Base-by-base conservation (phyloP, 2,329 filamentous ascomycete species). In the Mariannaea elegans region DNA sequence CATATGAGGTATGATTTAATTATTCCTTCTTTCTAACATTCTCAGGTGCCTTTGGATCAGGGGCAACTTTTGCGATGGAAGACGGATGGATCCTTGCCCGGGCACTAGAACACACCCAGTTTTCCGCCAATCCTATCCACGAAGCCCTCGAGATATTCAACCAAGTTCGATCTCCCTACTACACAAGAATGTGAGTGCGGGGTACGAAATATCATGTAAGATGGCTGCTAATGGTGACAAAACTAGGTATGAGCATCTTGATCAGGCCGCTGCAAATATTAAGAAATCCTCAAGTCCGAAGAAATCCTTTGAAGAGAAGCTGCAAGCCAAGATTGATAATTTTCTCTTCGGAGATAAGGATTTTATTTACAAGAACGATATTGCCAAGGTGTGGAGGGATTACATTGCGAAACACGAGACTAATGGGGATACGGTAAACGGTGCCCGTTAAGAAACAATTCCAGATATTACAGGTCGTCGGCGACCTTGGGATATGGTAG, bases 311-410 rank as follows among this genome's bases (percentile, higher is more conserved):
- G 50, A 53, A 8, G 19, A 53, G 13, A 18, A 10, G 10, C 16
- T 53, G 6, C 29, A 53, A n/a, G 18, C 9, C 7, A 53, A 53
- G 29, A 53, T 53, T 36, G 50, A 53, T 9, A 10, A 16, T 16
- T 53, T 53, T 13, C 50, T 53, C 4, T 53, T 45, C 10, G 50
- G 50, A 3, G 50, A 53, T 14, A 53, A 53, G 9, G 50, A 53
- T 3, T 53, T 53, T 10, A 53, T 53, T 21, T 53, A 53, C 19
- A 53, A 53, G 50, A 53, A 53, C 24, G 50, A 53, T 24, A 53
- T 53, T 36, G 50, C 39, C 16, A 45, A 53, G 24, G 50, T 53
- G 14, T 53, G 39, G 39, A 45, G 21, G 7, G 50, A 53, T 8
- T 53, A 45, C 21, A 14, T 36, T 12, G n/a, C 42, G n/a, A n/a